Base-by-base conservation (phyloP, 768 basidiomycete species). In the Kwoniella botswanensis region DNA sequence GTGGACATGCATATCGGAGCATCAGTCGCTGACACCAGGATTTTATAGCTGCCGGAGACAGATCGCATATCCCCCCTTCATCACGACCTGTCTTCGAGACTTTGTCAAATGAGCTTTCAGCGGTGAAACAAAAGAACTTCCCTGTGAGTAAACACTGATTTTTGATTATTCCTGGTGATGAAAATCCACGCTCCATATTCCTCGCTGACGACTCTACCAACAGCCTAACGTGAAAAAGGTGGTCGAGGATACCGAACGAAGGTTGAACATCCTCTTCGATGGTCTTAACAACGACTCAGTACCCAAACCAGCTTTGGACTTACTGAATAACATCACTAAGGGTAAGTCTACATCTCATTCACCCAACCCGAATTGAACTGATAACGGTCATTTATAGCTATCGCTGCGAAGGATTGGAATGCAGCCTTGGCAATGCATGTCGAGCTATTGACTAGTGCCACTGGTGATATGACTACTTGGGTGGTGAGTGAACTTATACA, bases 221-320 rank as follows among this genome's bases (percentile, higher is more conserved):
- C 79, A 94, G 92, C 87, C 91, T 4, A 89, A 90, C 77, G 91
- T 95, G 86, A 91, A 90, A 81, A 90, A 92, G 43, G 86, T 94
- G 74, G 89, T 89, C 0, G 93, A 93, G 62, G 94, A 96, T 76
- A 87, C 94, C 4, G 93, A 95, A 80, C 88, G 93, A 21, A 88
- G 95, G 42, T 86, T 96, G 75, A 94, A 90, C 79, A 88, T 90
- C 0, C 84, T 98, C 56, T 97, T 95, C 77, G 95, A 97, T 79
- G 90, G 90, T n/a, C 84, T 98, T 75, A 97, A 98, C 82, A 94
- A 93, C 79, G 89, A 93, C 76, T 91, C 92, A 7, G 80, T 97
- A 21, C 90, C 92, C 15, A 85, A 86, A 70, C 82, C 87, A 12
- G 89, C 93, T 24, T 87, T 91, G 15, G 91, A 91, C 54, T 89